These are phyloP conservation scores for Syzygium syzygioides DNA, from an alignment of 441 rosid genomes.

Conservation along the genomic window DNA sequence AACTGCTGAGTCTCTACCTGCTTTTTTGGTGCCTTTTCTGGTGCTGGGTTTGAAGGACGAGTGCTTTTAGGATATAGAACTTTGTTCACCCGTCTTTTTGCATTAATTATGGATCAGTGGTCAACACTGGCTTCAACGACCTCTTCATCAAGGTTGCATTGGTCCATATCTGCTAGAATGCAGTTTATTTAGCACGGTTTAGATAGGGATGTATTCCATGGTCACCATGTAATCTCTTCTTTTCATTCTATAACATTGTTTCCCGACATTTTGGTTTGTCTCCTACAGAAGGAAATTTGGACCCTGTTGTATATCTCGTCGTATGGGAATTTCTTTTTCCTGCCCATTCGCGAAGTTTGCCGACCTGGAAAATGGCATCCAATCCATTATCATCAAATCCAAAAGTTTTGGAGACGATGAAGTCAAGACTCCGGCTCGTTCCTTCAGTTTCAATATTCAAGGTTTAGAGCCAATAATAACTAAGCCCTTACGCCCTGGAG, in stretches of 20 bases:
- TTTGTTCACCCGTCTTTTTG: neutral
- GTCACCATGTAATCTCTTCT: neutral
- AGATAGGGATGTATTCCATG: neutral
- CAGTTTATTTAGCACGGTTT: neutral
- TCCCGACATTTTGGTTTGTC: neutral
- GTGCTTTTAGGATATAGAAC: neutral
- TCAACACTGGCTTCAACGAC: neutral
- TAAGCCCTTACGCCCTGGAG: neutral
- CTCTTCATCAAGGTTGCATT: neutral
- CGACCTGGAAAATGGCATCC: neutral
- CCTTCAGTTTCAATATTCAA: neutral
- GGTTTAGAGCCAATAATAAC: neutral
- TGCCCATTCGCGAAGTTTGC: neutral
- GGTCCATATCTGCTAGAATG: neutral
- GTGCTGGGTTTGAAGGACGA: neutral
- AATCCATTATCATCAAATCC: neutral
- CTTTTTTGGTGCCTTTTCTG: neutral
- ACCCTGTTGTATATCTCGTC: neutral
- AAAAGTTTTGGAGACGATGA: neutral
- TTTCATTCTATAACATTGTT: neutral
- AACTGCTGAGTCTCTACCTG: neutral
- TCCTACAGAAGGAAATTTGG: neutral
- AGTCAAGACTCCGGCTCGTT: neutral
- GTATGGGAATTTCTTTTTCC: constrained; percentile 1
- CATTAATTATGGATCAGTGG: neutral